phyloP scores from a whole-genome alignment of 345 rosid genomes.

The Rhodomyrtus tomentosa region DNA sequence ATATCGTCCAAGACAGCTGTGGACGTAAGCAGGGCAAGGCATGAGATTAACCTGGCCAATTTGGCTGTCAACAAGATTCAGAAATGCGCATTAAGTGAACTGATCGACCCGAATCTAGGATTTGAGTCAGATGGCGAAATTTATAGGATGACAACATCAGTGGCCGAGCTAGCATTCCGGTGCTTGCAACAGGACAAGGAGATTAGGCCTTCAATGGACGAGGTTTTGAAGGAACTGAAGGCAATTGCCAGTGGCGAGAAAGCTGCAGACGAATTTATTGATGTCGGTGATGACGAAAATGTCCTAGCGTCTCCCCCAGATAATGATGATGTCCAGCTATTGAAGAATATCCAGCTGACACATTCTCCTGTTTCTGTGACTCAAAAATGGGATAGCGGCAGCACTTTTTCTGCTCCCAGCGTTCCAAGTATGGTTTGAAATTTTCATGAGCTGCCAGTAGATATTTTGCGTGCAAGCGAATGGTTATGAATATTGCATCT shows the following conservation, averaged over 20 bases:
- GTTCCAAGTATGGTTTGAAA: background rate
- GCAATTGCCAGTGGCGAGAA: background rate
- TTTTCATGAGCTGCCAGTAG: background rate
- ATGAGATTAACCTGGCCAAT: constrained; percentile 3
- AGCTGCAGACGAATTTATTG: background rate
- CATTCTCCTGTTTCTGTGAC: background rate
- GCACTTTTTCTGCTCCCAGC: background rate
- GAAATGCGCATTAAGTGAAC: background rate
- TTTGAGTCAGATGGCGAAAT: background rate
- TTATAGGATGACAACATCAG: background rate
- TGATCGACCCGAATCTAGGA: background rate
- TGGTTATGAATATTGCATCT: background rate
- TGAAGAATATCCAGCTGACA: background rate
- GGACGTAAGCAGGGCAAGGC: background rate
- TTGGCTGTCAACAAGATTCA: constrained; percentile 3
- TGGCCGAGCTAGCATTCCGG: background rate
- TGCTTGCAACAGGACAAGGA: background rate
- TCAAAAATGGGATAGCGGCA: background rate
- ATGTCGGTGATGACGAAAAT: background rate
- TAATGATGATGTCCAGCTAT: background rate
- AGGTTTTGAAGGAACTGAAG: background rate
- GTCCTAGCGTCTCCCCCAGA: background rate
- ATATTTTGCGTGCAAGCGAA: background rate
- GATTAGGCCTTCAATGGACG: background rate
- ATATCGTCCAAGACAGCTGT: constrained; percentile 1